Conservation (phyloP, 1,139 yeast genomes). For the Zhuliangozyma blackwelliae region DNA sequence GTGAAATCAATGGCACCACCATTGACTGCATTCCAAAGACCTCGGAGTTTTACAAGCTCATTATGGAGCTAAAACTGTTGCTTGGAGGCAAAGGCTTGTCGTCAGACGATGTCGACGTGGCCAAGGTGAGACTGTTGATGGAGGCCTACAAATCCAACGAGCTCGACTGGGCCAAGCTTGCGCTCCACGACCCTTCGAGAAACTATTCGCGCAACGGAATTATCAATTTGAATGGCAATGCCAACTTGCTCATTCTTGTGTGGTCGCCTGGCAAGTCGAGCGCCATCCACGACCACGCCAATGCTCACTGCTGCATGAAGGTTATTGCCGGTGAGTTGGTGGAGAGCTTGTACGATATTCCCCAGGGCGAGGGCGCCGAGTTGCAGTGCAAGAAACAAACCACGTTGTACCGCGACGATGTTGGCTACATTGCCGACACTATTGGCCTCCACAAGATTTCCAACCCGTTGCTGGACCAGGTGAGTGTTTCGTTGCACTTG, state of each 20-base stretch:
- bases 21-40: constrained; percentile 9
- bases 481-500: constrained; percentile 68
- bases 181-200: constrained; percentile 48
- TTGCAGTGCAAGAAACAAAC: constrained; percentile 32
- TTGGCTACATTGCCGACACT: constrained; percentile 64
- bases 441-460: constrained; percentile 66
- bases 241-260: constrained; percentile 61
- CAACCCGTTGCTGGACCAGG: constrained; percentile 42
- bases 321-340: constrained; percentile 55
- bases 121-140: constrained; percentile 43
- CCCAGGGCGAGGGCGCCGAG: constrained; percentile 25
- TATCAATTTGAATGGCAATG: constrained; percentile 62
- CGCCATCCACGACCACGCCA: constrained; percentile 72
- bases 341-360: constrained; percentile 58
- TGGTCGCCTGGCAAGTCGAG: constrained; percentile 72
- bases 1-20: constrained; percentile 9
- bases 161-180: constrained; percentile 58
- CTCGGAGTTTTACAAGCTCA: constrained; percentile 12
- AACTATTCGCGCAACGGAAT: constrained; percentile 63
- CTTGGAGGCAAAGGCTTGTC: constrained; percentile 37
- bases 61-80: constrained; percentile 25
- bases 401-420: constrained; percentile 39
- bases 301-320: constrained; percentile 70
- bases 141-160: constrained; percentile 44
- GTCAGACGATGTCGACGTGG: constrained; percentile 54